Base-by-base conservation (phyloP, 78 protist genomes). In the Acrasis kona region DNA sequence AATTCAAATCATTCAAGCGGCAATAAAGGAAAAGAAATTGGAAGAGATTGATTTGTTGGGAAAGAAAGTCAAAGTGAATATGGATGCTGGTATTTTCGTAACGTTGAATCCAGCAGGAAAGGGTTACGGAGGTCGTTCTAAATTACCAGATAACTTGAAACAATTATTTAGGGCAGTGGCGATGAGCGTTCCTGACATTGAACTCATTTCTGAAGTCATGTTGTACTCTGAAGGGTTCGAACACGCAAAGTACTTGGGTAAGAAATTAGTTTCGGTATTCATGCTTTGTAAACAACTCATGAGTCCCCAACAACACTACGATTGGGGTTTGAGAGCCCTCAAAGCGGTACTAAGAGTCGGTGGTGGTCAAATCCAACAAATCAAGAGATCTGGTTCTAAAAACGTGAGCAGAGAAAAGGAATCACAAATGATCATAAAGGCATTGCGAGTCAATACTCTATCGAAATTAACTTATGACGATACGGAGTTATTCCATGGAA, bases 301-400 rank as follows among this genome's bases (percentile, higher is more conserved):
- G 39, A 65, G 87, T 2, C 68, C 72, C 32, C 96, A 92, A 82
- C 86, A 87, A 85, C 93, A 89, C 82, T 89, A 89, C 77, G 96
- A 92, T 76, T 92, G 93, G 93, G 96, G 96, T 0, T 87, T 92
- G 61, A 91, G 96, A 2, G 84, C 96, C 6, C 84, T 92, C 76
- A 92, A 92, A 77, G 72, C 93, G 58, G 67, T 90, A 27, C 86
- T 89, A n/a, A 57, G 41, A 12, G 27, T 70, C 50, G 39, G 72
- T 1, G 91, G 80, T 27, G 65, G 5, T 0, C 50, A 35, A 57
- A 65, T 65, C 37, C 29, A 34, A 41, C 58, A 29, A 38, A 35
- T 1, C 50, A 57, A 2, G 38, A 2, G 68, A 66, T 2, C 57
- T 29, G 64, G 40, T 9, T 6, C 78, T 5, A 35, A 42, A 67